Percentiles rank a stretch among this genome's conserved stretches.
Conservation (phyloP, 768 basidiomycete genomes). For the Pluteus cervinus region DNA sequence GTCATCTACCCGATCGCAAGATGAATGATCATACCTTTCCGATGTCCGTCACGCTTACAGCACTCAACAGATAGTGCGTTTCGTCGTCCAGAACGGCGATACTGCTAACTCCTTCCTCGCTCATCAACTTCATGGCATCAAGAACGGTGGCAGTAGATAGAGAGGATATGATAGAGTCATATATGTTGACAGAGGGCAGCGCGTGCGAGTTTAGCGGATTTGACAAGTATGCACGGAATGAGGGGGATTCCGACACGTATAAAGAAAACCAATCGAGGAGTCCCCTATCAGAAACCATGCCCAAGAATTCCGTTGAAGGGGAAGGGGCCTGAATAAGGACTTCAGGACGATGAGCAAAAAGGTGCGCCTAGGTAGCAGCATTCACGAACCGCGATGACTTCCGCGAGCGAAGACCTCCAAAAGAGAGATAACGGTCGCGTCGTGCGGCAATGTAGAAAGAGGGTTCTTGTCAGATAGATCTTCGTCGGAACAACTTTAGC, state of each 20-base stretch:
- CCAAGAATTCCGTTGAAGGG: conserved; percentile 44
- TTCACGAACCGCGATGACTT: conserved; percentile 56
- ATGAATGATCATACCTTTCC: conserved; percentile 46
- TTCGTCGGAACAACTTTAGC: conserved; percentile 19
- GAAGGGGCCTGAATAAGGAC: conserved; percentile 50
- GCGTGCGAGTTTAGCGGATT: conserved; percentile 50
- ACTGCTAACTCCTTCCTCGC: conserved; percentile 79
- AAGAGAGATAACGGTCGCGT: conserved; percentile 58
- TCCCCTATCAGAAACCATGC: conserved; percentile 70
- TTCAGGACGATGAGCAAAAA: conserved; percentile 14
- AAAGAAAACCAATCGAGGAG: conserved; percentile 65
- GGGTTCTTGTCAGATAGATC: conserved; percentile 87
- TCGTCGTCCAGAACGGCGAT: conserved; percentile 72
- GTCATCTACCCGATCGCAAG: neutral
- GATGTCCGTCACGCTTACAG: conserved; percentile 79
- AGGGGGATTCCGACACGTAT: conserved; percentile 41
- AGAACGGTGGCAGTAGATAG: conserved; percentile 57
- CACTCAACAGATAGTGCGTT: conserved; percentile 56
- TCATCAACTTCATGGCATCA: conserved; percentile 83
- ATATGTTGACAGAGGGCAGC: conserved; percentile 61
- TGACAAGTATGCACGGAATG: conserved; percentile 40
- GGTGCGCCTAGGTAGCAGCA: neutral
- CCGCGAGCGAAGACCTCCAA: conserved; percentile 65
- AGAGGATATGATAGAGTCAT: conserved; percentile 56
- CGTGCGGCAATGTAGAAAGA: conserved; percentile 53